phyloP scores from a whole-genome alignment of 164 flowering plant species.

The Echeveria elegans region DNA sequence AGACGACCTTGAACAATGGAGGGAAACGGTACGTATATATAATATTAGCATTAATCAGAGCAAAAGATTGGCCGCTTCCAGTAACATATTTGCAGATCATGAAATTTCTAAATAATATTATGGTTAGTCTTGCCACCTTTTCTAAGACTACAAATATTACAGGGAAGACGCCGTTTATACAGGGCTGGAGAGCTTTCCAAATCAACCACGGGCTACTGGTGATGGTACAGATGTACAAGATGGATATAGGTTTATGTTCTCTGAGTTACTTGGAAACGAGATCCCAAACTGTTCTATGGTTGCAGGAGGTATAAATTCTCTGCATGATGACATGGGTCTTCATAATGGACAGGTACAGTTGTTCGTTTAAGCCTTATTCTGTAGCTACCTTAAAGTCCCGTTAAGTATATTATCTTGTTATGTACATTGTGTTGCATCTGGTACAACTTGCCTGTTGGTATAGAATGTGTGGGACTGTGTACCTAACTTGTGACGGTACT shows the following conservation, averaged over 20 bases:
- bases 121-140: background rate
- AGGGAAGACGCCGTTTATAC: slow-evolving; percentile 49
- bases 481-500: slow-evolving; percentile 12
- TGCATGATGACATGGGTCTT: slow-evolving; percentile 60
- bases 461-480: background rate
- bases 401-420: background rate
- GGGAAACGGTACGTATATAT: slow-evolving; percentile 35
- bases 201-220: slow-evolving; percentile 28
- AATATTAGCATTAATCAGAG: background rate
- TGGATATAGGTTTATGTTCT: slow-evolving; percentile 74
- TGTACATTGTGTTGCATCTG: background rate
- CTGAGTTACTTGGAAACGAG: slow-evolving; percentile 63
- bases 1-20: slow-evolving; percentile 19
- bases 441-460: background rate
- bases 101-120: background rate
- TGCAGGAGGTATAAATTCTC: slow-evolving; percentile 37
- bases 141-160: slow-evolving; percentile 13
- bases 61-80: background rate
- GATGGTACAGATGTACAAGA: slow-evolving; percentile 56
- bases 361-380: too few species aligned
- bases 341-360: slow-evolving; percentile 59
- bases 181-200: slow-evolving; percentile 41
- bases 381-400: background rate
- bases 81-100: background rate
- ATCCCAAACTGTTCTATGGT: slow-evolving; percentile 56